These are phyloP conservation scores for Neurospora africana DNA, from an alignment of 495 filamentous ascomycete species.

Conservation along the genomic window DNA sequence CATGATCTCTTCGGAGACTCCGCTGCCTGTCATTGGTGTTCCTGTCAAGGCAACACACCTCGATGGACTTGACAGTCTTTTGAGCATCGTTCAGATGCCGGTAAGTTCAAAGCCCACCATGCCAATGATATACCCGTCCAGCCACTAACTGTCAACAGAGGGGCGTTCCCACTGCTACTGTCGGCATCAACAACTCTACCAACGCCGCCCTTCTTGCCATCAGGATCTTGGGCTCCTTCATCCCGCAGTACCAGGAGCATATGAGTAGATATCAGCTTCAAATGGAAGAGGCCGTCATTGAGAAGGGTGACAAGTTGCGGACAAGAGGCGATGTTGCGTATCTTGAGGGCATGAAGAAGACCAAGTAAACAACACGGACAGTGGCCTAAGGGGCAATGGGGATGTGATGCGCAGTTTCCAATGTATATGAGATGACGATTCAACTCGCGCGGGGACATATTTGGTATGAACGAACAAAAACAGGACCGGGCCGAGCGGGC, in stretches of 20 bases:
- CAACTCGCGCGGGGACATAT: neutral
- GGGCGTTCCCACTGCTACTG: constrained; percentile 77
- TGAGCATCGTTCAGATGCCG: constrained; percentile 93
- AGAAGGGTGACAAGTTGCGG: constrained; percentile 56
- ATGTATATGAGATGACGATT: neutral
- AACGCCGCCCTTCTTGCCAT: constrained; percentile 88
- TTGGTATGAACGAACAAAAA: neutral
- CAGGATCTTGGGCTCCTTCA: constrained; percentile 64
- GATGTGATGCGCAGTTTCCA: neutral
- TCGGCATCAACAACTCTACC: constrained; percentile 86
- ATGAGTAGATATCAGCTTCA: constrained; percentile 56
- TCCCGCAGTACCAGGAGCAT: constrained; percentile 46
- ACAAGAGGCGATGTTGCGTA: constrained; percentile 64
- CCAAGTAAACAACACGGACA: neutral
- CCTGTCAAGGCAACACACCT: constrained; percentile 79
- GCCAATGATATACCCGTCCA: neutral
- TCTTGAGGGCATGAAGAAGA: constrained; percentile 20
- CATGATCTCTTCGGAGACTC: constrained; percentile 78
- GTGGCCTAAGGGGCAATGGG: neutral
- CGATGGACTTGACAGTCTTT: constrained; percentile 81
- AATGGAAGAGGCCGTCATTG: constrained; percentile 53
- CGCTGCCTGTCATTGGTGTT: constrained; percentile 87
- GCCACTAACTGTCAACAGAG: constrained; percentile 15
- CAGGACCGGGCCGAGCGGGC: neutral
- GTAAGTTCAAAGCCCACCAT: constrained; percentile 12